Evolutionary conservation across 805 yeast genomes (phyloP), one percentile per base, ranked within the genome.

Genomic region (Ogataea siamensis): DNA sequence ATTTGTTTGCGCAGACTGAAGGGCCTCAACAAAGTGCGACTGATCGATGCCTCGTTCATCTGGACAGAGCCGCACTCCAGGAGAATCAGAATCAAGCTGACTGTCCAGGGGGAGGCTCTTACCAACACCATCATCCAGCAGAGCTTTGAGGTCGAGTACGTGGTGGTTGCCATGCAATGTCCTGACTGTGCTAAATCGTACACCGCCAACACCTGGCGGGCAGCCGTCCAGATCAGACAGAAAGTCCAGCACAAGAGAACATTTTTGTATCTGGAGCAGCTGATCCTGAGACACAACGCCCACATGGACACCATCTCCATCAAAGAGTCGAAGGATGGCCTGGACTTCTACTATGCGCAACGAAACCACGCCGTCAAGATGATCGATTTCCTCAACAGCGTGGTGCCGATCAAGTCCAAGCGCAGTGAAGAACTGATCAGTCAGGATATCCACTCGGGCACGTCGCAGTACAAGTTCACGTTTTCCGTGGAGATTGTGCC

Each of bases 21-120:
- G 53, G 98, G 98, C 40, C 71, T 93, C 50, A 80, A 77, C 49
- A 84, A 85, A 55, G 93, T 88, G 31, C 71, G 96, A 53, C 69
- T 93, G 43, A 79, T 87, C 28, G 98, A 93, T 66, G 99, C 99
- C 2, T 76, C 89, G 5, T 93, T 89, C 54, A 78, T 94, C 45
- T 93, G 99, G 99, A 93, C 99, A 1, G 99, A 93, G 67, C 99
- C 99, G 3, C 99, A 93, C 63, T 88, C 97, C 18, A 77, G 99
- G 64, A 82, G 99, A 70, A 79, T 91, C 44, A 80, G 88, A 62
- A 78, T 94, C 47, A 88, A 89, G 57, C 66, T 93, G 38, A 87
- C 97, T 0, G 96, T 93, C 20, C 98, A 91, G 64, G 97, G 97
- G 50, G 99, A 93, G 62, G 97, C 96, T 16, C 80, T 88, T 77